These are phyloP conservation scores for Halteria grandinella DNA, from an alignment of 73 alveolate genomes.

Conservation along the genomic window DNA sequence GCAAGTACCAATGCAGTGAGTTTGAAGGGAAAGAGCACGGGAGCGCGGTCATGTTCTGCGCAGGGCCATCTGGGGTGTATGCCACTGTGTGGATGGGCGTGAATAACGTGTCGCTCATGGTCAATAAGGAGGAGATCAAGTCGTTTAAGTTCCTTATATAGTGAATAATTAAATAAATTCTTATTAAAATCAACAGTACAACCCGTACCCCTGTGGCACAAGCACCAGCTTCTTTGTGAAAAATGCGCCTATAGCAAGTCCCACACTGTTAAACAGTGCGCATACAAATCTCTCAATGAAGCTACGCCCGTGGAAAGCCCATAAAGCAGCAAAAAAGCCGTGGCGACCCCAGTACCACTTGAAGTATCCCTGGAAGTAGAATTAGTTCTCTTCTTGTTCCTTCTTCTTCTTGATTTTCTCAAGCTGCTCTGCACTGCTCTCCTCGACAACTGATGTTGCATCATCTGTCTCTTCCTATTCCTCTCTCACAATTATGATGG, in stretches of 20 bases:
- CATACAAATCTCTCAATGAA: background rate
- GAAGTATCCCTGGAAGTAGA: slow-evolving; percentile 7
- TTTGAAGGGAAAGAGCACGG: slow-evolving; percentile 22
- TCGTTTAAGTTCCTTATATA: background rate
- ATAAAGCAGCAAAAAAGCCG: background rate
- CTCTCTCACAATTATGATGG: no score
- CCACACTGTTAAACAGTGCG: background rate
- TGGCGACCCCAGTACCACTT: background rate
- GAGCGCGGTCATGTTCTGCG: slow-evolving; percentile 26
- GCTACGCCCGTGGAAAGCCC: background rate
- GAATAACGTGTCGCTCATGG: slow-evolving; percentile 35
- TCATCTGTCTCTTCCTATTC: no score
- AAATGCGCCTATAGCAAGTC: background rate
- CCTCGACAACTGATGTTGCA: no score
- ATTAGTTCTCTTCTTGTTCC: background rate
- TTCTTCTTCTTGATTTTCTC: slow-evolving; percentile 1
- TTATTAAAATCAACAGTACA: no score
- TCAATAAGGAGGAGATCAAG: slow-evolving; percentile 54
- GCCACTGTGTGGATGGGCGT: slow-evolving; percentile 52
- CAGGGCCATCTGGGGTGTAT: background rate
- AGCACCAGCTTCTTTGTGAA: no score
- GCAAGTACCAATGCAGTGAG: background rate
- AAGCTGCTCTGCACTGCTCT: no score
- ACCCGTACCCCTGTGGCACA: no score
- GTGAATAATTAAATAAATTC: background rate